Base-by-base conservation (phyloP, 331 rosid species). In the Ulmus americana region DNA sequence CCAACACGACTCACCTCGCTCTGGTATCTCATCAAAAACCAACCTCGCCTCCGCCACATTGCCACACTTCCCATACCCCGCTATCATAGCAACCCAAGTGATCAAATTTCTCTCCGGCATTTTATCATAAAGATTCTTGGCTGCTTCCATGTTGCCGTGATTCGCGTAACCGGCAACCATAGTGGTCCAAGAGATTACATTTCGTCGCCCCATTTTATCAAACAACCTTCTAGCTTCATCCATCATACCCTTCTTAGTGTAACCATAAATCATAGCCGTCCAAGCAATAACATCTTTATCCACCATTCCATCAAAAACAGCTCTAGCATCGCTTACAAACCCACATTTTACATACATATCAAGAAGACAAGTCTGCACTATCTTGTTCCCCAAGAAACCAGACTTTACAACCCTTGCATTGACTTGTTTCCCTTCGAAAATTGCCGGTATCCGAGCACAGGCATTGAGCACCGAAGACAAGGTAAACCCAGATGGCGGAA, bases 161-260 rank as follows among this genome's bases (percentile, higher is more conserved):
- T 77, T 83, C 6, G 97, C 80, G 69, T 84, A 84, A 46, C 95
- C 97, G 8, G 88, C 87, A 66, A 90, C 79, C 88, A 86, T 84
- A 46, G 91, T 83, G 14, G 85, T 63, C 90, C 83, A 84, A 65
- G 88, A 75, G 68, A 76, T 72, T 12, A 69, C 67, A 72, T 77
- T 86, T 12, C 64, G 59, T 45, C 57, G 75, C 74, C 65, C 83
- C 91, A 84, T 86, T 22, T 45, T 74, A 71, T 83, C 84, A 79
- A 86, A 90, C 68, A 86, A 68, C 80, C 54, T 10, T 71, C 74
- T 42, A 0, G 91, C 91, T 12, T 90, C 86, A 62, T 58, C 72
- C 91, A 86, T 84, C 82, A 77, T 70, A 38, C 95, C 82, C 68
- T 28, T 55, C 79, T 90, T 86, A 0, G 88, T 65, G 67, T 83